phyloP scores from a whole-genome alignment of 257 asterid species.

The Verbascum thapsus region DNA sequence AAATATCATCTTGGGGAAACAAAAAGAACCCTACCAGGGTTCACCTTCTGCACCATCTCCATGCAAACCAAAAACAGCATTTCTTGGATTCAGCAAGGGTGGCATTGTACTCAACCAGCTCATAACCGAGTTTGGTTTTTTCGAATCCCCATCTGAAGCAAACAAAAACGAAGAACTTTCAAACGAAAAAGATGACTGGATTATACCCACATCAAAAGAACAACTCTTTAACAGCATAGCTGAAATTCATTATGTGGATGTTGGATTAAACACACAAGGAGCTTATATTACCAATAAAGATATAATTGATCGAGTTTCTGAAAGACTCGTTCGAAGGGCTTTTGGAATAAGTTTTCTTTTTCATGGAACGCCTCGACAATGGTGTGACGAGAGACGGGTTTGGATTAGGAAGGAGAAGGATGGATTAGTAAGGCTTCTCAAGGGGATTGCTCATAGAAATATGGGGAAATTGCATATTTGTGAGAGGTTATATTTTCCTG shows the following conservation, averaged over 20 bases:
- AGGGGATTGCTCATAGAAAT: slow-evolving; percentile 49
- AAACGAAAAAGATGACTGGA: slow-evolving; percentile 40
- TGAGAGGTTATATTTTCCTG: slow-evolving; percentile 78
- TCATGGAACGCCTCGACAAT: slow-evolving; percentile 96
- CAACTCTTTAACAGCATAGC: slow-evolving; percentile 65
- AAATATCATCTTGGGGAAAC: slow-evolving; percentile 44
- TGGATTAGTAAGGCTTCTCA: slow-evolving; percentile 63
- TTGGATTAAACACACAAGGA: slow-evolving; percentile 77
- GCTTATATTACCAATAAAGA: slow-evolving; percentile 77
- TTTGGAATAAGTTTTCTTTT: slow-evolving; percentile 63
- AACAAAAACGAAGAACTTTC: slow-evolving; percentile 40
- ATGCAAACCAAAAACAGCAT: slow-evolving; percentile 59
- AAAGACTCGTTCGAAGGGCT: slow-evolving; percentile 44
- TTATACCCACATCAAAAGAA: slow-evolving; percentile 70
- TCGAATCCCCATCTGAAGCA: slow-evolving; percentile 32
- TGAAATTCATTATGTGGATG: slow-evolving; percentile 92
- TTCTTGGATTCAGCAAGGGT: slow-evolving; percentile 96
- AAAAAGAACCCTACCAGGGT: slow-evolving; percentile 44
- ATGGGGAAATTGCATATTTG: slow-evolving; percentile 64
- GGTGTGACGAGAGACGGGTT: slow-evolving; percentile 70
- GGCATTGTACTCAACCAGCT: slow-evolving; percentile 89
- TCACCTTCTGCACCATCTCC: slow-evolving; percentile 47
- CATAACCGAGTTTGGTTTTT: slow-evolving; percentile 62
- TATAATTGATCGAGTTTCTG: slow-evolving; percentile 54
- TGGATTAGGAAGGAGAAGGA: slow-evolving; percentile 84